These are phyloP conservation scores for Lipomyces orientalis DNA, from an alignment of 805 yeast genomes.

Conservation along the genomic window DNA sequence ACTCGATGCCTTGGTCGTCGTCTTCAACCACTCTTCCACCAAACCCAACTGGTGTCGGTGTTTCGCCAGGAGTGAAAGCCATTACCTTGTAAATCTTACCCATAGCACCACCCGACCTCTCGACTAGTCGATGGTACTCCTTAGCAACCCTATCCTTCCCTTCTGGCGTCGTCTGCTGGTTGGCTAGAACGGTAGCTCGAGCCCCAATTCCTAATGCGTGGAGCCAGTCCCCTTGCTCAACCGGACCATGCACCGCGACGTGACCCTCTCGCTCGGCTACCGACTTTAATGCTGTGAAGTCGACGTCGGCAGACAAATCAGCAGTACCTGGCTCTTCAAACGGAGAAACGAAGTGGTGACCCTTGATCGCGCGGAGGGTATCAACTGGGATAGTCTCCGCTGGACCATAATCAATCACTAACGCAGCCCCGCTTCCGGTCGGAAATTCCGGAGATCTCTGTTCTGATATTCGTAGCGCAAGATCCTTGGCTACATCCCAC, in stretches of 20 bases:
- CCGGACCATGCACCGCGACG: constrained; percentile 58
- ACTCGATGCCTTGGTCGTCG: constrained; percentile 11
- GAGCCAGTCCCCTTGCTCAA: constrained; percentile 80
- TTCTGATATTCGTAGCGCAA: constrained; percentile 52
- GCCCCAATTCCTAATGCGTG: constrained; percentile 76
- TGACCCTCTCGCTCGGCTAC: constrained; percentile 44
- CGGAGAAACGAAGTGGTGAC: constrained; percentile 77
- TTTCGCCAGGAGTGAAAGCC: constrained; percentile 59
- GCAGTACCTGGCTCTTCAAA: constrained; percentile 77
- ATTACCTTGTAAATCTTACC: constrained; percentile 77
- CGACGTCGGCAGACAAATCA: constrained; percentile 84
- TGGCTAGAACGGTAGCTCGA: constrained; percentile 58
- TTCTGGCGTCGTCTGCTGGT: constrained; percentile 51
- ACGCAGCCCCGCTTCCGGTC: constrained; percentile 62
- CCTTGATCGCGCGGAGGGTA: constrained; percentile 72
- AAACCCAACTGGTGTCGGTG: constrained; percentile 60
- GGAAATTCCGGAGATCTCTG: constrained; percentile 15
- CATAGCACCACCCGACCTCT: constrained; percentile 67
- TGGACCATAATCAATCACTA: constrained; percentile 81
- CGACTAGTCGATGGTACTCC: constrained; percentile 68
- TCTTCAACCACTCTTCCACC: constrained; percentile 45
- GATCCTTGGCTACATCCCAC: constrained; percentile 60
- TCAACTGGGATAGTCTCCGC: constrained; percentile 66
- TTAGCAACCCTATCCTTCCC: constrained; percentile 58
- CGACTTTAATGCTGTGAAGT: constrained; percentile 63